A percentile compares a stretch with the other conserved stretches of the same genome.
Conservation (phyloP, 2,329 filamentous ascomycete genomes). For the Teratosphaeria destructans region DNA sequence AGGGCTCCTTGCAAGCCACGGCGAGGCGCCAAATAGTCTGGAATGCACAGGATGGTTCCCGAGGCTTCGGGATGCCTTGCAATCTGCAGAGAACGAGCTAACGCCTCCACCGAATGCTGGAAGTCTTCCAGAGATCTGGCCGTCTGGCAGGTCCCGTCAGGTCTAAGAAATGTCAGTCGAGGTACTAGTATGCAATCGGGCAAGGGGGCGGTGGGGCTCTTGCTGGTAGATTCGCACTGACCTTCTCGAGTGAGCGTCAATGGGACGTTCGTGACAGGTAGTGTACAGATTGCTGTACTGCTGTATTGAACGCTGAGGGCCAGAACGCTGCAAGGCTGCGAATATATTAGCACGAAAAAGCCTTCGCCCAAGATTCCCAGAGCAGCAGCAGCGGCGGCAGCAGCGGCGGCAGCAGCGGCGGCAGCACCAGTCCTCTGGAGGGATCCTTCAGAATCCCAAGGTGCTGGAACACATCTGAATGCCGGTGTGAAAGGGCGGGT, state of each 20-base stretch:
- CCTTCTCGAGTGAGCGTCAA: neutral
- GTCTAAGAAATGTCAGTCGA: slow-evolving; percentile 27
- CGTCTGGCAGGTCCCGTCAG: slow-evolving; percentile 18
- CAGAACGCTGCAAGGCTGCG: slow-evolving; percentile 13
- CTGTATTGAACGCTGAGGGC: slow-evolving; percentile 5
- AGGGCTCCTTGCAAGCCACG: slow-evolving; percentile 30
- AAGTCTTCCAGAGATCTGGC: slow-evolving; percentile 7
- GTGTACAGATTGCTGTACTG: neutral
- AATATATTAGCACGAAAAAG: neutral
- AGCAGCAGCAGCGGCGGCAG: neutral
- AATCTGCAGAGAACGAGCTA: slow-evolving; percentile 44
- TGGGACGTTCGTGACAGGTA: neutral
- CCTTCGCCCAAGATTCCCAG: neutral
- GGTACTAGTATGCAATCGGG: slow-evolving; percentile 22
- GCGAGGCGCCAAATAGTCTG: slow-evolving; percentile 30
- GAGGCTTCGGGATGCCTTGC: slow-evolving; percentile 15
- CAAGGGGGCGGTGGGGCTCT: slow-evolving; percentile 19
- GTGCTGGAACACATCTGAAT: neutral
- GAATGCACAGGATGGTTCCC: slow-evolving; percentile 24
- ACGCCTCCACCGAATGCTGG: slow-evolving; percentile 37
- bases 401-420: neutral
- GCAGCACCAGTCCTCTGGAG: neutral
- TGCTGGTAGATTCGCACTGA: slow-evolving; percentile 1
- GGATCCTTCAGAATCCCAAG: neutral
- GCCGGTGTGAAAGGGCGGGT: neutral